These are phyloP conservation scores for Penicillium diatomitis DNA, from an alignment of 495 filamentous ascomycete species.

Conservation along the genomic window DNA sequence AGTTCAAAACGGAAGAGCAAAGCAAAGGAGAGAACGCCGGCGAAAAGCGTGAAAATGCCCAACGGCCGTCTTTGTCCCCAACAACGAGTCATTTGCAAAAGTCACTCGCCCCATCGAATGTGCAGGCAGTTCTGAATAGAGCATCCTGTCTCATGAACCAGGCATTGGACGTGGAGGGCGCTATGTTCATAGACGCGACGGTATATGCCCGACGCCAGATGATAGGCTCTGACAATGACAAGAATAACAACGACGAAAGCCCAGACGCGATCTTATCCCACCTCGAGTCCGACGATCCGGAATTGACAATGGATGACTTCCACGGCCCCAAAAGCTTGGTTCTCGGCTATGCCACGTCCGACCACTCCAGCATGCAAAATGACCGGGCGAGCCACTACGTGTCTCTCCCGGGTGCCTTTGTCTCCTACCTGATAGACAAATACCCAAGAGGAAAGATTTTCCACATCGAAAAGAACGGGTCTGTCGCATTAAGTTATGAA, in stretches of 20 bases:
- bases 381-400: constrained; percentile 14
- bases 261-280: not conserved
- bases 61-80: constrained; percentile 12
- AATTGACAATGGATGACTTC: not conserved
- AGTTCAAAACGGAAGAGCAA: constrained; percentile 1
- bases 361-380: constrained; percentile 4
- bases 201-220: constrained; percentile 16
- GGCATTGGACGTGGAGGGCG: constrained; percentile 18
- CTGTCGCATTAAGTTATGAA: constrained; percentile 22
- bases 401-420: constrained; percentile 25
- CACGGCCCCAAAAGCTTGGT: constrained; percentile 12
- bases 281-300: not conserved
- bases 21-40: not conserved
- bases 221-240: constrained; percentile 5
- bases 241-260: not conserved
- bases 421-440: constrained; percentile 38
- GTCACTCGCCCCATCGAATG: constrained; percentile 12
- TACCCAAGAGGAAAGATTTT: constrained; percentile 52
- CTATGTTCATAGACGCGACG: constrained; percentile 18
- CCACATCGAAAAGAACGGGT: constrained; percentile 39
- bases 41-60: constrained; percentile 4
- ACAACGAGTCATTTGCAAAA: constrained; percentile 17
- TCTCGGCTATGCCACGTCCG: constrained; percentile 14
- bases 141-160: constrained; percentile 16
- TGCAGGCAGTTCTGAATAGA: constrained; percentile 14